Conservation (phyloP, 129 eudicot species). For the Oenanthe sinensis region DNA sequence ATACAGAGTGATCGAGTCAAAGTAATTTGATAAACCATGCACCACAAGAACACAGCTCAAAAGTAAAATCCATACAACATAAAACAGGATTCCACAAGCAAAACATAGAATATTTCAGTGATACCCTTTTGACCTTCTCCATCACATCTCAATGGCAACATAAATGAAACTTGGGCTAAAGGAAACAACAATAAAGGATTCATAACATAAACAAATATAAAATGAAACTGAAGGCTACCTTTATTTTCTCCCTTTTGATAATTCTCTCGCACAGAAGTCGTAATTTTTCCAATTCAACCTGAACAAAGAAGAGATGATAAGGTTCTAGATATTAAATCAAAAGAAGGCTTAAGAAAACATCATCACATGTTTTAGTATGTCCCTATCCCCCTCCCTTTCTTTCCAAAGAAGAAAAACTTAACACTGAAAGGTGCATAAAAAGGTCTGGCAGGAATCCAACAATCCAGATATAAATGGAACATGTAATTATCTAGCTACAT, state of each 20-base stretch:
- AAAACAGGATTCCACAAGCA: not conserved
- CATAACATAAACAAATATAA: not conserved
- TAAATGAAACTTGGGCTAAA: not conserved
- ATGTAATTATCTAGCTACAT: too few relatives aligned
- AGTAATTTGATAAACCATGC: not conserved
- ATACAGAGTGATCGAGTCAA: not conserved
- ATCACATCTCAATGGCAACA: not conserved
- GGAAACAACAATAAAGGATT: not conserved
- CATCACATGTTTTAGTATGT: too few relatives aligned
- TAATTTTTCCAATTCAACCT: slow-evolving; percentile 94
- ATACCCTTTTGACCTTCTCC: not conserved
- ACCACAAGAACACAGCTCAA: not conserved
- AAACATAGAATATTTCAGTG: not conserved
- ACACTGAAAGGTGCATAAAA: too few relatives aligned
- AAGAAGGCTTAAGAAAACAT: not conserved
- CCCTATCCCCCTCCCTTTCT: too few relatives aligned
- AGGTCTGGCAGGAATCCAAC: too few relatives aligned
- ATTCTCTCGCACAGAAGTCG: slow-evolving; percentile 97
- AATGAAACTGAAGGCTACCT: slow-evolving; percentile 28
- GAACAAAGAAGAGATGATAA: slow-evolving; percentile 14
- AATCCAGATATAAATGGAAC: too few relatives aligned
- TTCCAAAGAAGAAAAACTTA: too few relatives aligned
- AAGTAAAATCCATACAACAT: not conserved
- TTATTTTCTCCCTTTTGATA: slow-evolving; percentile 76
- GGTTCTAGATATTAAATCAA: not conserved